These are phyloP conservation scores for Fusarium longipes DNA, from an alignment of 2,329 filamentous ascomycete genomes.

Conservation along the genomic window DNA sequence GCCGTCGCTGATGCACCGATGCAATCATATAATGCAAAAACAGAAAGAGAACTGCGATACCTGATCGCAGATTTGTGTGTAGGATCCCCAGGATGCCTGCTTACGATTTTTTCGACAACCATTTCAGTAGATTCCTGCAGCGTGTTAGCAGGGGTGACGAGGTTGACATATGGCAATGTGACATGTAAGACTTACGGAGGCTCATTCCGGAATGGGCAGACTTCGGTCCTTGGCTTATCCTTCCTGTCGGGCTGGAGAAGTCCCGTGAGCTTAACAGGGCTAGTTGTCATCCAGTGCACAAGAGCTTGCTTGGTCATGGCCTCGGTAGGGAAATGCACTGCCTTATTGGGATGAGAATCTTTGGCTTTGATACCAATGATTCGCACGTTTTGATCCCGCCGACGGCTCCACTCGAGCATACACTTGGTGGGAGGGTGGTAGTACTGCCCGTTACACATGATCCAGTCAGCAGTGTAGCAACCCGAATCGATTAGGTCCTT, in stretches of 20 bases:
- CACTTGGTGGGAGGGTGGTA: constrained; percentile 54
- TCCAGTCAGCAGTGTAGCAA: constrained; percentile 70
- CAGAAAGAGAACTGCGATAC: constrained; percentile 31
- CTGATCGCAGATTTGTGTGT: constrained; percentile 21
- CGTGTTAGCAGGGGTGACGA: constrained; percentile 40
- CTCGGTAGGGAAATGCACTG: constrained; percentile 26
- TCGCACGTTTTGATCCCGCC: constrained; percentile 32
- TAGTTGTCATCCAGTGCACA: constrained; percentile 36
- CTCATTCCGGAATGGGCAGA: constrained; percentile 43
- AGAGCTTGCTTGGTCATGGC: constrained; percentile 24
- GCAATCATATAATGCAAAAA: constrained; percentile 29
- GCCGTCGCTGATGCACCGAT: constrained; percentile 39
- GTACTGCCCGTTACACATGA: constrained; percentile 49
- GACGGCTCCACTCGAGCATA: constrained; percentile 48
- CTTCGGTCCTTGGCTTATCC: constrained; percentile 40
- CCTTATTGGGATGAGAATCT: constrained; percentile 26
- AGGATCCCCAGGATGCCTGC: constrained; percentile 19
- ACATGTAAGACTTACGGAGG: constrained; percentile 44
- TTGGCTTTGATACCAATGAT: constrained; percentile 41
- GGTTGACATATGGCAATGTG: constrained; percentile 20
- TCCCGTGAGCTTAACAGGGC: constrained; percentile 37
- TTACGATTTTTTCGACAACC: constrained; percentile 26
- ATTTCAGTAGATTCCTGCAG: constrained; percentile 40
- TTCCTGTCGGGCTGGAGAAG: constrained; percentile 42
- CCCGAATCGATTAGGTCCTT: constrained; percentile 70